phyloP scores from a whole-genome alignment of 139 green algal species.

The Zygnema circumcarinatum region DNA sequence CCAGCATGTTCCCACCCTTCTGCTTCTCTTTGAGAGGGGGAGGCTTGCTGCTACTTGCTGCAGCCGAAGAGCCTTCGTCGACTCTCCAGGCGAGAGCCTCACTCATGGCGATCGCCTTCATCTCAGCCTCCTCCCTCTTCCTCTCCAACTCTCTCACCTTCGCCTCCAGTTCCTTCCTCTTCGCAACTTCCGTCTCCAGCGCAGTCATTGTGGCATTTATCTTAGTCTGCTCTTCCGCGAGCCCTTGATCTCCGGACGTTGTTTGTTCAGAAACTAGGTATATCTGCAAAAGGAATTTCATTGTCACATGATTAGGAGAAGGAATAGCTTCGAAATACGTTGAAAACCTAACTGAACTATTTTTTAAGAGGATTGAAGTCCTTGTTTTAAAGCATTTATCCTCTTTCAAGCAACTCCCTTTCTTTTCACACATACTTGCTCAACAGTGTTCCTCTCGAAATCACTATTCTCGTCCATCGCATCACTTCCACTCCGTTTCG shows the following conservation, averaged over 20 bases:
- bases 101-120: conserved; percentile 32
- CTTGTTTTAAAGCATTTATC: too few species aligned
- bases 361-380: background rate
- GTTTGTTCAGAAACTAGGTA: too few species aligned
- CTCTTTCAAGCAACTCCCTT: background rate
- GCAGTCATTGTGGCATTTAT: background rate
- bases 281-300: too few species aligned
- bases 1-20: conserved; percentile 16
- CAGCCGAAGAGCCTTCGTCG: background rate
- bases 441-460: too few species aligned
- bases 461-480: background rate
- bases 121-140: conserved; percentile 32
- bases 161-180: background rate
- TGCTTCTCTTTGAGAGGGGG: conserved; percentile 8
- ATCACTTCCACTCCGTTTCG: background rate
- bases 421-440: too few species aligned
- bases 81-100: background rate
- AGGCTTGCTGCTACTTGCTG: background rate
- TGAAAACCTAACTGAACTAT: background rate
- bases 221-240: background rate
- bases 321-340: background rate
- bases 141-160: background rate
- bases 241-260: too few species aligned
- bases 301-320: background rate
- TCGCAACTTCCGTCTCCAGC: background rate